A percentile compares a stretch with the other conserved stretches of the same genome.
Evolutionary conservation across 2,329 filamentous ascomycete genomes (phyloP).

Genomic region (Coniochaeta hoffmannii): DNA sequence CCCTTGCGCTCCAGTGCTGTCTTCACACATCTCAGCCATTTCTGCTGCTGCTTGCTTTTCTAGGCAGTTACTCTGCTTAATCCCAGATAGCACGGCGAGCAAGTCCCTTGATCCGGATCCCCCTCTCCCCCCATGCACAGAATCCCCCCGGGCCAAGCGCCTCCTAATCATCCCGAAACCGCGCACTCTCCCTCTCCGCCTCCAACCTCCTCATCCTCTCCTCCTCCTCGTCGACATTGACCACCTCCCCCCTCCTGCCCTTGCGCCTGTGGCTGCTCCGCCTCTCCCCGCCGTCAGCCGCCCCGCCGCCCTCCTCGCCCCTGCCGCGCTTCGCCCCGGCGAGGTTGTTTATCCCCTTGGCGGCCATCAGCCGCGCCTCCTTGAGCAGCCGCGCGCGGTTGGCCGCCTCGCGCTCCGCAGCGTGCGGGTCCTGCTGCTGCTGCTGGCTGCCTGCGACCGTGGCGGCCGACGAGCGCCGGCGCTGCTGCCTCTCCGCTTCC

Average conservation of each 20-base stretch:
- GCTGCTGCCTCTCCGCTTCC: slow-evolving; percentile 10
- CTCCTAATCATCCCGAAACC: slow-evolving; percentile 21
- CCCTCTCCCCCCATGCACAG: background rate
- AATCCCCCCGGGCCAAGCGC: too few species aligned
- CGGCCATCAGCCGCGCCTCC: slow-evolving; percentile 59
- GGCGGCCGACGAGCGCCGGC: slow-evolving; percentile 26
- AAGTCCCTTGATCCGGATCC: background rate
- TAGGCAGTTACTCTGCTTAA: too few species aligned
- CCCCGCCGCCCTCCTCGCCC: slow-evolving; percentile 17
- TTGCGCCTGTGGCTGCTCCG: slow-evolving; percentile 35
- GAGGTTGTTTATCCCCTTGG: slow-evolving; percentile 27
- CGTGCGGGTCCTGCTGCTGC: slow-evolving; percentile 47
- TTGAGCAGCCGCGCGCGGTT: slow-evolving; percentile 60
- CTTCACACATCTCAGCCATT: too few species aligned
- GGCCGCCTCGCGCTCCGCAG: slow-evolving; percentile 59
- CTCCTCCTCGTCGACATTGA: slow-evolving; percentile 40
- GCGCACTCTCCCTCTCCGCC: slow-evolving; percentile 48
- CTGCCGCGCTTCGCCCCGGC: slow-evolving; percentile 41
- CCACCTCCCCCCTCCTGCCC: slow-evolving; percentile 40
- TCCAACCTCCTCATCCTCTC: slow-evolving; percentile 48
- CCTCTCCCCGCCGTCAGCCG: slow-evolving; percentile 15
- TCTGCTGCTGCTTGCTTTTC: too few species aligned
- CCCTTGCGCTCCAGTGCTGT: too few species aligned
- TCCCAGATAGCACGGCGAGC: too few species aligned
- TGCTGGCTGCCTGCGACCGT: slow-evolving; percentile 12